Conservation (phyloP, 202 grass and related monocot species). For the Dendrocalamus latiflorus region DNA sequence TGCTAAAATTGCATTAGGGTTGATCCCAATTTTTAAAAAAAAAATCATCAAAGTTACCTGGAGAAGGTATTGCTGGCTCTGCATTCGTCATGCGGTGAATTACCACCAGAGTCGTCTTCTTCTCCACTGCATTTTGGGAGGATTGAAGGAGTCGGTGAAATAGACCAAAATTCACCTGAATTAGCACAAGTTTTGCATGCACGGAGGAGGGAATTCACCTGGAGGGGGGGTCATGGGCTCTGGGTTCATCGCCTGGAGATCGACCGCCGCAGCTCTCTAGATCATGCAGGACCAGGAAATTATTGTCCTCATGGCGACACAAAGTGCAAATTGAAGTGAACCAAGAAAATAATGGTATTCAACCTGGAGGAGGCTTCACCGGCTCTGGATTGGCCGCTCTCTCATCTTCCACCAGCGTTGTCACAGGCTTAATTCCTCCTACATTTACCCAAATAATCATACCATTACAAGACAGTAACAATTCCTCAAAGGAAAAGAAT, state of each 20-base stretch:
- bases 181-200: not conserved
- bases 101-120: slow-evolving; percentile 31
- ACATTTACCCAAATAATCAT: slow-evolving; percentile 11
- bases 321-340: not conserved
- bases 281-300: not conserved
- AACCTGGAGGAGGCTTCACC: slow-evolving; percentile 33
- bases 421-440: not conserved
- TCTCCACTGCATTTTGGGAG: slow-evolving; percentile 38
- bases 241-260: slow-evolving; percentile 34
- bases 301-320: not conserved
- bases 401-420: not conserved
- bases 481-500: not conserved
- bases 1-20: not conserved
- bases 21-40: not conserved
- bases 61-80: slow-evolving; percentile 41
- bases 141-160: not conserved
- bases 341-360: not conserved
- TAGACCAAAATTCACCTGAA: slow-evolving; percentile 3
- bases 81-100: slow-evolving; percentile 43
- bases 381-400: slow-evolving; percentile 25
- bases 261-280: slow-evolving; percentile 32
- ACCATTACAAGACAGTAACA: not conserved
- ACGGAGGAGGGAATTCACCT: slow-evolving; percentile 31
- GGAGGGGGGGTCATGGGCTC: slow-evolving; percentile 35
- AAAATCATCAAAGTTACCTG: slow-evolving; percentile 16